Evolutionary conservation across 495 filamentous ascomycete genomes (phyloP), one percentile per base, ranked within the genome.

Genomic region (Xylaria palmicola): DNA sequence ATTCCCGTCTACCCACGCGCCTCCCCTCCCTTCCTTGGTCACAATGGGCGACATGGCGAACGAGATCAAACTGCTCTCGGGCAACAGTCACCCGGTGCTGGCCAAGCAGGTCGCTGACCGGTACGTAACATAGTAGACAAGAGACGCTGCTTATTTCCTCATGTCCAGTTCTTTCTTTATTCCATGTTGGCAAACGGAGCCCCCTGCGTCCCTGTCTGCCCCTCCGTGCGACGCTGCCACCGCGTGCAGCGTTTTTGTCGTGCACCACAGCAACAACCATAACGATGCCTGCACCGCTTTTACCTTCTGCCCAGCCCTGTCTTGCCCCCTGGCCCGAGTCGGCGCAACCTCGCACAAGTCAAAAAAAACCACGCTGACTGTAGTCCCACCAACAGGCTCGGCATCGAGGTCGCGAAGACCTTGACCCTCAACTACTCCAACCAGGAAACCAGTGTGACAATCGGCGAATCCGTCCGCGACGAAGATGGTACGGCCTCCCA

Each of bases 351-450:
- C 15, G 15, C 36, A n/a, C 56, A 41, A 17, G n/a, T 45, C 24
- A 17, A n/a, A 30, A 37, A 39, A 56, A 41, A 36, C 27, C 54
- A 56, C 68, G 61, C 66, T 54, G 36, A 59, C 10, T 44, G 51
- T 41, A 40, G 60, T 72, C 62, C 69, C 54, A 34, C 64, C 20
- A 51, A 36, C 66, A 94, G 94, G 55, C 86, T 98, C 61, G 93
- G 94, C 43, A 93, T 97, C 70, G 92, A 98, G 69, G 79, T 93
- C 69, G 90, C 91, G 65, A 94, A 93, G 80, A 93, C 96, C 49
- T 86, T 96, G 79, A 91, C 92, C 61, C 81, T 96, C 67, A 92
- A 97, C 72, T 96, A 97, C 77, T 96, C 93, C 50, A 98, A 98
- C 80, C 92, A 97, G 68, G 94, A 98, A 73, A 97, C 91, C 13